phyloP scores from a whole-genome alignment of 805 yeast species.

The Brettanomyces nanus region DNA sequence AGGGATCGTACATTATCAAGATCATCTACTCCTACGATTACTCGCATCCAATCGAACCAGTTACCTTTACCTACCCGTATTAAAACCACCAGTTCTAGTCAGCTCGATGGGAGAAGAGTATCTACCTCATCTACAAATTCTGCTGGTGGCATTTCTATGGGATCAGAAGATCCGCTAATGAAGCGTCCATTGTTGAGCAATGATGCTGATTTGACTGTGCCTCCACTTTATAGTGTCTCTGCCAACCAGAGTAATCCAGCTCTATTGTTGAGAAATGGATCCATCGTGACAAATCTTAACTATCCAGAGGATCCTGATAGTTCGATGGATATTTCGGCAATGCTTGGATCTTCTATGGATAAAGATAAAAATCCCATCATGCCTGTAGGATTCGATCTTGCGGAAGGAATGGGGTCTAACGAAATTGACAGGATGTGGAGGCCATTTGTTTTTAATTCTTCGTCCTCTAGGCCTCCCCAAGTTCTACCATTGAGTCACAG shows the following conservation, averaged over 20 bases:
- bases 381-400: conserved; percentile 2
- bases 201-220: background rate
- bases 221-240: background rate
- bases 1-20: background rate
- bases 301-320: conserved; percentile 10
- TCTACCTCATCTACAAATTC: background rate
- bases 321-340: conserved; percentile 17
- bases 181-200: background rate
- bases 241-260: background rate
- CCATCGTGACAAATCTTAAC: conserved; percentile 1
- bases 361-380: conserved; percentile 1
- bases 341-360: conserved; percentile 14
- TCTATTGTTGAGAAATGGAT: background rate
- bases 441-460: background rate
- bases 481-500: no score
- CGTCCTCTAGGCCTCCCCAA: no score
- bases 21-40: conserved; percentile 1
- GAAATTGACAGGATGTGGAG: conserved; percentile 5
- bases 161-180: background rate
- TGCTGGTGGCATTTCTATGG: background rate
- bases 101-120: no score
- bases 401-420: conserved; percentile 7
- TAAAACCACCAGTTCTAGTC: no score
- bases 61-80: no score
- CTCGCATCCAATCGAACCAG: background rate